Conservation (phyloP, 148 eudicot genomes). For the Nyssa sinensis region DNA sequence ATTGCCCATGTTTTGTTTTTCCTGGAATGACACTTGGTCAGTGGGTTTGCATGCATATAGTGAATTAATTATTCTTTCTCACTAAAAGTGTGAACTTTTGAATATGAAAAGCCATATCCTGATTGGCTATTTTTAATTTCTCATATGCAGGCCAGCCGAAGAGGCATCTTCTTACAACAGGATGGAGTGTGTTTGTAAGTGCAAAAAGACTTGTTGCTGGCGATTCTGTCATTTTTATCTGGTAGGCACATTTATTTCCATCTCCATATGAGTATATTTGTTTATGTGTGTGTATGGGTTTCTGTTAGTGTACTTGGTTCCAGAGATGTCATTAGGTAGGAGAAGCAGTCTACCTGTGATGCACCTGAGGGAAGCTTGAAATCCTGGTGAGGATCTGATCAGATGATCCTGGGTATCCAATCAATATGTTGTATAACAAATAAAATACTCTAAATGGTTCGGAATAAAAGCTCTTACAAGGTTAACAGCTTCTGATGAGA, state of each 20-base stretch:
- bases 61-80: not conserved
- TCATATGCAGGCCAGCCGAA: conserved; percentile 59
- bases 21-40: not conserved
- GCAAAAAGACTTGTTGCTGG: conserved; percentile 79
- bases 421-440: no score
- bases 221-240: conserved; percentile 67
- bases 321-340: no score
- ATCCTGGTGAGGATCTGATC: not conserved
- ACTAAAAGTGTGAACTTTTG: no score
- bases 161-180: conserved; percentile 75
- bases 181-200: conserved; percentile 79
- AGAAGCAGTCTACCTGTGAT: not conserved
- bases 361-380: not conserved
- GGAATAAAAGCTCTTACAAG: not conserved
- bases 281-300: no score
- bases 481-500: not conserved
- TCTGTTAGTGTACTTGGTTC: not conserved
- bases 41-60: not conserved
- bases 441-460: not conserved
- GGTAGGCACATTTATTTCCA: conserved; percentile 29
- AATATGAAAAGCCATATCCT: no score
- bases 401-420: not conserved
- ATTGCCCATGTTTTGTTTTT: no score
- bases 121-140: no score
- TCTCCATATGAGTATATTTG: not conserved